phyloP scores from a whole-genome alignment of 2,329 filamentous ascomycete species.

The Diaporthe longicolla region DNA sequence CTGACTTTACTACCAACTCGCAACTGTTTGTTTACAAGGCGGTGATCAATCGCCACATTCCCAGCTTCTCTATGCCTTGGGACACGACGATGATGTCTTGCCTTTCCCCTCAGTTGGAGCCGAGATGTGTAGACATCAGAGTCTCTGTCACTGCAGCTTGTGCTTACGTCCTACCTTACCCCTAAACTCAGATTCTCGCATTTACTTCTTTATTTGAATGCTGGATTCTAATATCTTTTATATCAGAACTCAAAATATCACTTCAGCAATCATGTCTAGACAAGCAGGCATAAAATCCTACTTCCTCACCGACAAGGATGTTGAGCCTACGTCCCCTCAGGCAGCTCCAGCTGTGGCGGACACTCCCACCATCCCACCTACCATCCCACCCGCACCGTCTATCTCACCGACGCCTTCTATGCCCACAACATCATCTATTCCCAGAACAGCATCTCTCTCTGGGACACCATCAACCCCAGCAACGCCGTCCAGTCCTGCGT shows the following conservation, averaged over 20 bases:
- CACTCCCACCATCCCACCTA: neutral
- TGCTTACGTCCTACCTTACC: neutral
- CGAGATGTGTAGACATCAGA: neutral
- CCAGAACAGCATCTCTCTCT: neutral
- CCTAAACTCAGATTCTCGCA: neutral
- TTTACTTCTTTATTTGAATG: neutral
- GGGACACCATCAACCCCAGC: neutral
- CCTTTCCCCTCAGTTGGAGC: too few species aligned
- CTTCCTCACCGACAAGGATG: neutral
- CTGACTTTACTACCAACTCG: neutral
- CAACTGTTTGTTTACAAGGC: too few species aligned
- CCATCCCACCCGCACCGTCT: neutral
- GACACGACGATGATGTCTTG: neutral
- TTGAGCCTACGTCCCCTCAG: neutral
- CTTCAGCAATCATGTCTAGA: slow-evolving; percentile 1
- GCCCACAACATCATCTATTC: neutral
- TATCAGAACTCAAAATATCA: neutral
- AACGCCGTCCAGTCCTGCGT: neutral
- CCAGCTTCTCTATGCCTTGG: too few species aligned
- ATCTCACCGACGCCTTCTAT: too few species aligned
- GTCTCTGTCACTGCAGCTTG: neutral
- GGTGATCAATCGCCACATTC: neutral
- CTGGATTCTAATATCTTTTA: neutral
- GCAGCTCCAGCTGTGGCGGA: neutral
- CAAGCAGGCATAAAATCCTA: slow-evolving; percentile 1